Conservation (phyloP, 1,284 basidiomycete species). For the Austroboletus novae-zelandiae region DNA sequence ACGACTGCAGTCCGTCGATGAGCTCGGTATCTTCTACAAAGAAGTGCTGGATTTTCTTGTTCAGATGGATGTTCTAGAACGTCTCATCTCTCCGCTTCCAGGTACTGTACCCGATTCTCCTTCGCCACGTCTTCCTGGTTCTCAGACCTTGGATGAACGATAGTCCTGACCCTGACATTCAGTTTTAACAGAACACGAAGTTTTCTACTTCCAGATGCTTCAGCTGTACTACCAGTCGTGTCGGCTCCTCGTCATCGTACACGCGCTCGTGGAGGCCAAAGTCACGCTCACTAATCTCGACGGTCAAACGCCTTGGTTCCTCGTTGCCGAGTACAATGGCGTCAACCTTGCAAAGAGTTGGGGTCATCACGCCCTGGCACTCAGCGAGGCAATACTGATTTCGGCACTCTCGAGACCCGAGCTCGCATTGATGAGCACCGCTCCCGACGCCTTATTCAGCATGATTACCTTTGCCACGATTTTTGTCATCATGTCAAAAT, state of each 20-base stretch:
- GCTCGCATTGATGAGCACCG: slow-evolving; percentile 34
- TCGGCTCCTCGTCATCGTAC: slow-evolving; percentile 38
- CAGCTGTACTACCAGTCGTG: slow-evolving; percentile 37
- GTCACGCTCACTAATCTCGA: slow-evolving; percentile 23
- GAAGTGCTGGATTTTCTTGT: slow-evolving; percentile 32
- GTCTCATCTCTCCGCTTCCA: slow-evolving; percentile 38
- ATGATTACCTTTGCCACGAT: slow-evolving; percentile 43
- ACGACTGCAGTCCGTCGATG: slow-evolving; percentile 25
- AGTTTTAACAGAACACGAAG: slow-evolving; percentile 41
- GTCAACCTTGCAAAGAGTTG: slow-evolving; percentile 35
- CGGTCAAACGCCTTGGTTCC: slow-evolving; percentile 31
- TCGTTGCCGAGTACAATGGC: slow-evolving; percentile 33
- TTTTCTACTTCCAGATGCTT: slow-evolving; percentile 41
- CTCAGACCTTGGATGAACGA: slow-evolving; percentile 1
- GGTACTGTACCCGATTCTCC: slow-evolving; percentile 27
- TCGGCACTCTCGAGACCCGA: slow-evolving; percentile 35
- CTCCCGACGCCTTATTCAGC: slow-evolving; percentile 42
- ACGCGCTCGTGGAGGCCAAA: slow-evolving; percentile 38
- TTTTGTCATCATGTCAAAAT: slow-evolving; percentile 41
- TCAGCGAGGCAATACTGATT: slow-evolving; percentile 40
- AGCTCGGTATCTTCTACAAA: slow-evolving; percentile 35
- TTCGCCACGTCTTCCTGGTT: neutral
- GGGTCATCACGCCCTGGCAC: slow-evolving; percentile 39
- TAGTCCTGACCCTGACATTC: slow-evolving; percentile 28
- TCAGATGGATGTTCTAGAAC: slow-evolving; percentile 37